Conservation (phyloP, 306 rosid genomes). For the Pterocarpus macrocarpus region DNA sequence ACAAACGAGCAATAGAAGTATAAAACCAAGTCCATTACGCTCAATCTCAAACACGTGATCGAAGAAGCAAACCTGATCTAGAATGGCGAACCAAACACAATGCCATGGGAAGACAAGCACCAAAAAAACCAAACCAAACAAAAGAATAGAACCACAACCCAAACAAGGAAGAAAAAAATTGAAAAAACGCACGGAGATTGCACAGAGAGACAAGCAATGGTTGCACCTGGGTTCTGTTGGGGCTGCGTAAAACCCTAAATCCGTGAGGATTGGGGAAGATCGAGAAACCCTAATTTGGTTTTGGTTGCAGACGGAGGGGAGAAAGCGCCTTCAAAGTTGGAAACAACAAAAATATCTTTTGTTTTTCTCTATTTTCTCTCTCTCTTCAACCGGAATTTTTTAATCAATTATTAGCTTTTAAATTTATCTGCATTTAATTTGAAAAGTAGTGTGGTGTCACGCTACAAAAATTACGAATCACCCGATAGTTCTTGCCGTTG, state of each 20-base stretch:
- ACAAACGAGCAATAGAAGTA: not conserved
- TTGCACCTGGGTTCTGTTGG: constrained; percentile 3
- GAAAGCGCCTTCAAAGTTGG: constrained; percentile 54
- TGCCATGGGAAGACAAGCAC: not conserved
- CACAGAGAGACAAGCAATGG: not conserved
- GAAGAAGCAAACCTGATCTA: constrained; percentile 22
- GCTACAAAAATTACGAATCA: too few species aligned
- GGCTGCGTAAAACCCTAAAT: constrained; percentile 42
- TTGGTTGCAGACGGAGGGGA: constrained; percentile 38
- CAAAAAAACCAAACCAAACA: not conserved
- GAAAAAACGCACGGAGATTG: not conserved
- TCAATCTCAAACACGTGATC: constrained; percentile 24
- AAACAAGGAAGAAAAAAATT: not conserved
- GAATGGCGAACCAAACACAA: constrained; percentile 22
- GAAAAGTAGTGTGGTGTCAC: too few species aligned
- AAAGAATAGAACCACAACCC: not conserved
- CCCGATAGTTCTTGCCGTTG: too few species aligned
- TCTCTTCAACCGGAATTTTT: not conserved
- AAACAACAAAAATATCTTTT: constrained; percentile 62
- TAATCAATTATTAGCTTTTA: too few species aligned
- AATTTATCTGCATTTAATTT: too few species aligned
- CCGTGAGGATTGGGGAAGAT: constrained; percentile 47
- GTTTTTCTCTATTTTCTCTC: not conserved
- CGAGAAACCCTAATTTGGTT: constrained; percentile 66
- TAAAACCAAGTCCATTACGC: constrained; percentile 1